phyloP scores from a whole-genome alignment of 768 basidiomycete species.

The Cyclocybe cylindracea region DNA sequence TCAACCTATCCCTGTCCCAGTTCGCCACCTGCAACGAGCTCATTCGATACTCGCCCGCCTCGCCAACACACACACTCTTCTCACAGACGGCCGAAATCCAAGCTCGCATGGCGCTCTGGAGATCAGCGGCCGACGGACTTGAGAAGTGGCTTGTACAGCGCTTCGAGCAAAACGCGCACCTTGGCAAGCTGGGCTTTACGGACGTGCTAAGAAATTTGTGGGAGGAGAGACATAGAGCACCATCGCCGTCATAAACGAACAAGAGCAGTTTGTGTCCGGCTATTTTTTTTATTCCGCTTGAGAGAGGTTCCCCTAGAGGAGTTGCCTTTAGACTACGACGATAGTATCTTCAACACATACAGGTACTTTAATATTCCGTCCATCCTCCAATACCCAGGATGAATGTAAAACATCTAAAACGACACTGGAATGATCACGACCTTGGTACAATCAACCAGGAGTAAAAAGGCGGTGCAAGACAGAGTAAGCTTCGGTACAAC shows the following conservation, averaged over 20 bases:
- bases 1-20: slow-evolving; percentile 94
- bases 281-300: background rate
- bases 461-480: too few relatives aligned
- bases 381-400: too few relatives aligned
- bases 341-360: too few relatives aligned
- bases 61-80: slow-evolving; percentile 67
- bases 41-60: slow-evolving; percentile 82
- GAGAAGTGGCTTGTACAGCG: slow-evolving; percentile 87
- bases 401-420: too few relatives aligned
- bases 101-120: slow-evolving; percentile 78
- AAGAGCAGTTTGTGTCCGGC: background rate
- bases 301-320: too few relatives aligned
- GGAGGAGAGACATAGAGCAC: slow-evolving; percentile 64
- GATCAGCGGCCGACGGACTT: slow-evolving; percentile 77
- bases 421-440: too few relatives aligned
- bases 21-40: slow-evolving; percentile 91
- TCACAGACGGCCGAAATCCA: slow-evolving; percentile 92
- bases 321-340: too few relatives aligned
- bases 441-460: too few relatives aligned
- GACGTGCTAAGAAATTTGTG: slow-evolving; percentile 81
- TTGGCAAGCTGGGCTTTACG: slow-evolving; percentile 88
- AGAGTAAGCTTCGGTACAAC: too few relatives aligned
- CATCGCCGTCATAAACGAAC: slow-evolving; percentile 12
- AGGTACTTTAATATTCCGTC: too few relatives aligned
- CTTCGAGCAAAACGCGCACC: slow-evolving; percentile 89